Evolutionary conservation across 441 rosid genomes (phyloP).

Genomic region (Corymbia citriodora): DNA sequence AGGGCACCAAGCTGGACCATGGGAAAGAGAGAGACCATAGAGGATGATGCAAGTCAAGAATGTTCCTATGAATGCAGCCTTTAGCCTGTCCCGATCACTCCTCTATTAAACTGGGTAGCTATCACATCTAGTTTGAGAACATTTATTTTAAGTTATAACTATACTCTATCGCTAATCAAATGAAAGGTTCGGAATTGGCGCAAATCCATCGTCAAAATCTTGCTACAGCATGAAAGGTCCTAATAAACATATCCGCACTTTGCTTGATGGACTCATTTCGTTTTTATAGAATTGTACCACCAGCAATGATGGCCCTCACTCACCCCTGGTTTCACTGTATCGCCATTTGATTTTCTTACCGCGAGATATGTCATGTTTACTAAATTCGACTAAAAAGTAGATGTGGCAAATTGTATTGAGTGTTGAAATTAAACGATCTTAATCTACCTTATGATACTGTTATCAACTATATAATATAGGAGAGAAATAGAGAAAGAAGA

Average conservation of each 20-base stretch:
- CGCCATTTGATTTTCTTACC: background rate
- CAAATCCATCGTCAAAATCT: background rate
- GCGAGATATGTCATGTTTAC: background rate
- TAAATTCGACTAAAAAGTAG: background rate
- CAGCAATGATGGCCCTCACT: background rate
- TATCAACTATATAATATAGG: background rate
- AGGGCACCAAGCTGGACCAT: background rate
- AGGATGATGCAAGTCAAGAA: background rate
- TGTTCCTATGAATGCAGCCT: background rate
- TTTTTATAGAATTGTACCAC: background rate
- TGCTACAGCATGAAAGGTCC: background rate
- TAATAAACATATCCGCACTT: background rate
- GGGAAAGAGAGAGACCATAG: background rate
- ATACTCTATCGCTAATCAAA: rapidly evolving
- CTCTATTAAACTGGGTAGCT: rapidly evolving
- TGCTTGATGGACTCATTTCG: background rate
- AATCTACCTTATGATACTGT: background rate
- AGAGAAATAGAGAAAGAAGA: background rate
- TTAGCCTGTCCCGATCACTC: background rate
- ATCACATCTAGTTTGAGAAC: rapidly evolving
- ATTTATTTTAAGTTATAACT: background rate
- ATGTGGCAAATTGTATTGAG: background rate
- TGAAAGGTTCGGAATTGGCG: background rate
- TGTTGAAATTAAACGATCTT: background rate
- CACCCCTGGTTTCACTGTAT: background rate